Evolutionary conservation across 2,329 filamentous ascomycete genomes (phyloP), one percentile per base, ranked within the genome.

Genomic region (Penicillium psychrosexuale): DNA sequence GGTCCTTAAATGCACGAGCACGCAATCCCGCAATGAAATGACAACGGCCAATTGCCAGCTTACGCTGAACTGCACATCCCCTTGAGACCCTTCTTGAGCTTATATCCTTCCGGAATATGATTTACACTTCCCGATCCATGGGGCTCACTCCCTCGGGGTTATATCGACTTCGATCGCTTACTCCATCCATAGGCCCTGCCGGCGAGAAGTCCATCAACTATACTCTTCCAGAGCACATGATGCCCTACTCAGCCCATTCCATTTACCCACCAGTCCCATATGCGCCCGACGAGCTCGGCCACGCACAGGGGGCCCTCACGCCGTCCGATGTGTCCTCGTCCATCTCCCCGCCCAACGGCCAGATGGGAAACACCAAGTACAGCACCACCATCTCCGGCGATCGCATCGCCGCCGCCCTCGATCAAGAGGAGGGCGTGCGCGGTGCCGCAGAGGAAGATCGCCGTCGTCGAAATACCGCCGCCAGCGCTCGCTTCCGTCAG

Each of bases 401-500:
- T 52, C 71, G 69, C 34, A 67, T 74, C 51, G 71, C 79, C 73
- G 70, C 66, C 53, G 75, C 81, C 43, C 61, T 85, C 56, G 82
- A 75, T 64, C 82, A 88, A 46, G 89, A 92, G 72, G 89, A 91
- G 59, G 79, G 84, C 37, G 87, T 87, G 12, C 86, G 89, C 37
- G 63, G 85, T 6, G 88, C 88, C 12, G 90, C 90, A 22, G 91
- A 96, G 73, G 91, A 96, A 75, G 91, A 96, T 72, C 95, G 95
- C 78, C 87, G 91, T 47, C 85, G 90, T 56, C 86, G 91, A 61
- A 96, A 96, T 77, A 95, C 91, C 2, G 91, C 91, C 31, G 91
- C 91, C 52, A 91, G 87, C 62, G 91, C 91, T 17, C 88, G 91
- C 47, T 96, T 96, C 82, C 88, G 91, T 56, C 85, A 94, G 71